Conservation (phyloP, 192 early-diverging fungal genomes). For the Coemansia sp. region DNA sequence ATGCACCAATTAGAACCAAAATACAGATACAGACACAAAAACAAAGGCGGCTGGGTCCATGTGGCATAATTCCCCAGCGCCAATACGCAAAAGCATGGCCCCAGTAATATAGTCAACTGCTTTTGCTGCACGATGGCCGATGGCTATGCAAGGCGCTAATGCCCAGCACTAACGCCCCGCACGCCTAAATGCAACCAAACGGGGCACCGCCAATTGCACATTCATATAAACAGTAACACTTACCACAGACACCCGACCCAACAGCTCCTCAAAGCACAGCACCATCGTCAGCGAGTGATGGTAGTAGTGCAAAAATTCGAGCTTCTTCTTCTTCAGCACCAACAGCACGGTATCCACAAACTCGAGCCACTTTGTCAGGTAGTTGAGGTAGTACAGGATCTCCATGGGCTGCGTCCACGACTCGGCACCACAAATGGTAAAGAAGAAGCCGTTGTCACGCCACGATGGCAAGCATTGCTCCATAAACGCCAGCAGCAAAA, state of each 20-base stretch:
- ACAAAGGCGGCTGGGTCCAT: not conserved
- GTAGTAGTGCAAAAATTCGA: slow-evolving; percentile 92
- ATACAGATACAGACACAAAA: not conserved
- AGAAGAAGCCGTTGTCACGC: slow-evolving; percentile 68
- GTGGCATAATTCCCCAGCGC: not conserved
- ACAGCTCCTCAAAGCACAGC: slow-evolving; percentile 81
- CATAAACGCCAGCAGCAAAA: slow-evolving; percentile 72
- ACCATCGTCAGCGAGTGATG: slow-evolving; percentile 92
- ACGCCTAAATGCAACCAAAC: no score
- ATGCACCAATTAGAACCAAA: no score
- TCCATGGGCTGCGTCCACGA: slow-evolving; percentile 82
- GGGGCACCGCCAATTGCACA: no score
- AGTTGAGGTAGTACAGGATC: slow-evolving; percentile 87
- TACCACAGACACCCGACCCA: slow-evolving; percentile 77
- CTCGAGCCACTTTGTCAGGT: slow-evolving; percentile 92
- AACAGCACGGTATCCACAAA: slow-evolving; percentile 86
- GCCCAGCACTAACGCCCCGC: slow-evolving; percentile 4
- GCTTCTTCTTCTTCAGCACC: slow-evolving; percentile 80
- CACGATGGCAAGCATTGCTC: slow-evolving; percentile 78
- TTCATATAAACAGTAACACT: slow-evolving; percentile 39
- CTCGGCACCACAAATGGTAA: slow-evolving; percentile 67
- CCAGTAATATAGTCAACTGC: slow-evolving; percentile 9
- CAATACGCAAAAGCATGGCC: not conserved
- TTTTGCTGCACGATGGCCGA: no score
- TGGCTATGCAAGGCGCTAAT: slow-evolving; percentile 1